Evolutionary conservation across 1,284 basidiomycete species (phyloP), one percentile per base, ranked within the genome.

Genomic region (Athelia sp.): DNA sequence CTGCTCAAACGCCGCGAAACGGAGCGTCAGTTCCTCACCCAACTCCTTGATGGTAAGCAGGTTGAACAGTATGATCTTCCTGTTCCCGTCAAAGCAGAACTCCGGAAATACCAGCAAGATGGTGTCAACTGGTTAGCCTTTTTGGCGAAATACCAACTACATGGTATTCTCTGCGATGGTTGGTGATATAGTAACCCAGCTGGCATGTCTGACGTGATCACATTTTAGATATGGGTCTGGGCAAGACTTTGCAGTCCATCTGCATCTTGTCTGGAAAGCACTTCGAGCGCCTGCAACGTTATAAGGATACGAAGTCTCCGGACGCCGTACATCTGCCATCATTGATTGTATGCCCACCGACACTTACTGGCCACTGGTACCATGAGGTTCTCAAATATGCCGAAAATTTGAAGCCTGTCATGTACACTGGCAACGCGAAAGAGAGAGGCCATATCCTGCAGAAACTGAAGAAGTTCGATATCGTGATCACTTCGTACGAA

Each of bases 71-170:
- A 99, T 66, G 69, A 73, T 44, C 83, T 99, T 4, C 94, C 96
- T 0, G 84, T 97, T 54, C 71, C 76, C 45, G 90, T 99, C 75
- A 93, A 96, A 53, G 93, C 94, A 34, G 93, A 98, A 59, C 75
- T 99, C 45, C 86, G 97, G 51, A 93, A 94, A 66, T 99, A 99
- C 64, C 97, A 99, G 67, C 90, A 93, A 65, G 97, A 99, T 54
- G 97, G 97, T 42, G 92, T 99, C 58, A 98, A 94, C 66, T 99
- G 97, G 97, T 77, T 99, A 43, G 97, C 97, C 0, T 99, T 99
- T 75, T 76, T 99, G 38, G 90, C 94, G 24, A 93, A 96, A 66
- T 98, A 96, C 62, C 97, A 99, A 65, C 71, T 99, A 4, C 97
- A 99, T 66, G 97, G 97, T 18, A 93, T 99, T 58, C 83, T 99